Conservation (phyloP, 2,329 filamentous ascomycete genomes). For the Colletotrichum scovillei region DNA sequence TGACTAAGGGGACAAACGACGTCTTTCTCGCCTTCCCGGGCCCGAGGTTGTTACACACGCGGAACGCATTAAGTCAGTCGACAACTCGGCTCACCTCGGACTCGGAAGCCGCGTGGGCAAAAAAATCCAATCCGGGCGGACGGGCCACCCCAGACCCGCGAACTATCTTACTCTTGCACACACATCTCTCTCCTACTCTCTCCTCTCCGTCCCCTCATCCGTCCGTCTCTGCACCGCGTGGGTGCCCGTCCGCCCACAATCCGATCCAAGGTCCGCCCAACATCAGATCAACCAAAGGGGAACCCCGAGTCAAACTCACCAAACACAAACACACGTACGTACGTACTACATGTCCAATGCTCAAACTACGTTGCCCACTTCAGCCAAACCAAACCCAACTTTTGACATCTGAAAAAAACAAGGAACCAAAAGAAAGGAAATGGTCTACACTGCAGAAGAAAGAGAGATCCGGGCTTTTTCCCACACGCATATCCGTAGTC, state of each 20-base stretch:
- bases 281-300: slow-evolving; percentile 21
- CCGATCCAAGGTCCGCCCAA: slow-evolving; percentile 9
- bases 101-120: background rate
- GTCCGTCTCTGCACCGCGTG: background rate
- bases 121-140: background rate
- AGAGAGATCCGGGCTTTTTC: background rate
- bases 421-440: background rate
- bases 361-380: background rate
- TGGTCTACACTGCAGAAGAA: background rate
- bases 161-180: background rate
- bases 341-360: background rate
- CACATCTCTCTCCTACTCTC: background rate
- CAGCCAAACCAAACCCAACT: slow-evolving; percentile 13
- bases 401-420: background rate
- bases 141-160: background rate
- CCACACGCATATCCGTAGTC: background rate
- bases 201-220: background rate
- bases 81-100: background rate
- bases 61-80: background rate
- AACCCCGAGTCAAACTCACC: slow-evolving; percentile 12
- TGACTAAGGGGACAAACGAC: background rate
- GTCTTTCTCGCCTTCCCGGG: background rate
- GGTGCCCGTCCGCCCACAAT: slow-evolving; percentile 7
- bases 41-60: background rate
- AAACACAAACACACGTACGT: background rate